These are phyloP conservation scores for Dinochytrium kinnereticum DNA, from an alignment of 371 early-diverging fungal genomes.

Conservation along the genomic window DNA sequence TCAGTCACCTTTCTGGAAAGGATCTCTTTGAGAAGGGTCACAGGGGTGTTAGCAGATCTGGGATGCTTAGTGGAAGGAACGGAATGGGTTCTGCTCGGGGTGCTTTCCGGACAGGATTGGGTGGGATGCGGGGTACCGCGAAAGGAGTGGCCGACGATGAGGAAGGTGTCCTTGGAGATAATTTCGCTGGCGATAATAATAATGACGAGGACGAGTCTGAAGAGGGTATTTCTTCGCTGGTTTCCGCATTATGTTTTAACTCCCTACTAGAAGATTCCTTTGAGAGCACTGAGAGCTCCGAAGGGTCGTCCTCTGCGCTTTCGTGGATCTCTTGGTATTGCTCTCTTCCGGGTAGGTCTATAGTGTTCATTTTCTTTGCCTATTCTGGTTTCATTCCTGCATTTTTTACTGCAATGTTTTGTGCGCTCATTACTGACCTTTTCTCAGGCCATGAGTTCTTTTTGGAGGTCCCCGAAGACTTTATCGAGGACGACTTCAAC, in stretches of 20 bases:
- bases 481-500: constrained; percentile 94
- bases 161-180: neutral
- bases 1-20: neutral
- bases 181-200: constrained; percentile 2
- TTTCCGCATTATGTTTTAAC: neutral
- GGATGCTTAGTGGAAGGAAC: constrained; percentile 4
- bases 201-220: constrained; percentile 12
- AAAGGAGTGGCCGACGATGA: neutral
- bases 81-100: neutral
- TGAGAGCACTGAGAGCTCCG: constrained; percentile 34
- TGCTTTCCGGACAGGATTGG: neutral
- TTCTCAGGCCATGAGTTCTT: constrained; percentile 87
- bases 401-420: no score
- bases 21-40: neutral
- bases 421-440: no score
- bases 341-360: constrained; percentile 54
- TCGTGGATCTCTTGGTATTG: constrained; percentile 63
- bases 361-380: neutral
- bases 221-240: neutral
- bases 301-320: constrained; percentile 50
- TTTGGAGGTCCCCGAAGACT: constrained; percentile 95
- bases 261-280: constrained; percentile 20
- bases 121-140: neutral
- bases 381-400: no score
- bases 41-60: neutral